phyloP scores from a whole-genome alignment of 208 protist species.

The Trypanosoma rangeli region DNA sequence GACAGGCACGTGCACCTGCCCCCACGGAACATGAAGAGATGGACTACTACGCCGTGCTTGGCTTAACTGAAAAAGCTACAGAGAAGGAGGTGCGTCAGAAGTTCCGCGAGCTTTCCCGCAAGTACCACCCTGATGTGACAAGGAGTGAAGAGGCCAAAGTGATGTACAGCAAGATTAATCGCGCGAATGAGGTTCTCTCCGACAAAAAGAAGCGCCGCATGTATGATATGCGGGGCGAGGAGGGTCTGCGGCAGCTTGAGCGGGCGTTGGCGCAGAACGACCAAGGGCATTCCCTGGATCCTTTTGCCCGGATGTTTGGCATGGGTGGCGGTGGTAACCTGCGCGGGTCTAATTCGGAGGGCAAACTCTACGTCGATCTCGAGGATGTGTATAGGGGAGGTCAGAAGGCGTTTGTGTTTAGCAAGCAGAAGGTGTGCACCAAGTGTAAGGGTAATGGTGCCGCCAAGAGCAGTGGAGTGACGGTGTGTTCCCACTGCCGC shows the following conservation, averaged over 20 bases:
- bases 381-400: slow-evolving; percentile 94
- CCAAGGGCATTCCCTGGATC: slow-evolving; percentile 37
- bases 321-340: slow-evolving; percentile 35
- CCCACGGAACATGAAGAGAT: slow-evolving; percentile 32
- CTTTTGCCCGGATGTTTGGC: slow-evolving; percentile 56
- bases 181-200: slow-evolving; percentile 91
- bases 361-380: slow-evolving; percentile 77
- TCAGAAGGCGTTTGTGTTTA: slow-evolving; percentile 58
- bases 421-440: slow-evolving; percentile 88
- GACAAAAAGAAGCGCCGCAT: slow-evolving; percentile 90
- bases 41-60: slow-evolving; percentile 81
- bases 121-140: slow-evolving; percentile 86
- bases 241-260: slow-evolving; percentile 80
- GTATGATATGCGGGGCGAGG: slow-evolving; percentile 91
- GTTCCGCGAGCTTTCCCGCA: slow-evolving; percentile 70
- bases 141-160: slow-evolving; percentile 48
- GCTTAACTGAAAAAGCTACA: slow-evolving; percentile 61
- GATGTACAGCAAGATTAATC: slow-evolving; percentile 75
- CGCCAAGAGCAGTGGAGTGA: slow-evolving; percentile 20
- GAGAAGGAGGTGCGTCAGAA: slow-evolving; percentile 80
- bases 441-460: slow-evolving; percentile 71
- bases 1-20: not conserved
- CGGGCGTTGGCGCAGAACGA: slow-evolving; percentile 25
- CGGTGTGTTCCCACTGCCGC: slow-evolving; percentile 54
- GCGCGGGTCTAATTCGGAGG: slow-evolving; percentile 82